Evolutionary conservation across 2,329 filamentous ascomycete genomes (phyloP), one percentile per base, ranked within the genome.

Genomic region (Aspergillus fructus): DNA sequence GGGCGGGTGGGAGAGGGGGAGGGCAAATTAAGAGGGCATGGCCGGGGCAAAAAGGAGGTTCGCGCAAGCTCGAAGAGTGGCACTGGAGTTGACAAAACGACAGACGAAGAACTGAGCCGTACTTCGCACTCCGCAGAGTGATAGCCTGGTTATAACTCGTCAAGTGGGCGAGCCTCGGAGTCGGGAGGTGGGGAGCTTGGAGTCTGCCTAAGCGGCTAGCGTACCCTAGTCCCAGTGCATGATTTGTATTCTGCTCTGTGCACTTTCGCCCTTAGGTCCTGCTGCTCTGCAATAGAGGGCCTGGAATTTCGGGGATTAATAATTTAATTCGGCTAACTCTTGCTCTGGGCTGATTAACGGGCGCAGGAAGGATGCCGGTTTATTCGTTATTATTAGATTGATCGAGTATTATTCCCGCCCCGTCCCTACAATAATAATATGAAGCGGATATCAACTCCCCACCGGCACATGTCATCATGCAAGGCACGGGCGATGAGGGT

Each of bases 101-200:
- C 23, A 42, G 39, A 37, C n/a, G 21, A 46, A 21, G 43, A 46
- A 30, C 27, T 11, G 43, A 46, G 13, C n/a, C 34, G 15, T 37
- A 15, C 15, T 37, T 37, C 24, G 24, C 24, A 24, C 24, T 30
- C 23, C 45, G 27, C 21, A 39, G 17, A 21, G n/a, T 23, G 30
- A 24, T 27, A 53, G 50, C 30, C 27, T 39, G 41, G 41, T 27
- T 53, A 53, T 53, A 53, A 53, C 51, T 47, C 51, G 42, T 48
- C 51, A 8, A 49, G 53, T 61, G 57, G 60, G 62, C 62, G 48
- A 64, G 53, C 49, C 57, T 64, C 61, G 61, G 59, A 64, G 55
- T 62, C 59, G 62, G 62, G 61, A 62, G 59, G 62, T 64, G 62
- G 61, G 58, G 61, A 62, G 60, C 56, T 59, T 58, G 46, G 49